phyloP scores from a whole-genome alignment of 2,329 filamentous ascomycete species.

The Pseudonectria buxi region DNA sequence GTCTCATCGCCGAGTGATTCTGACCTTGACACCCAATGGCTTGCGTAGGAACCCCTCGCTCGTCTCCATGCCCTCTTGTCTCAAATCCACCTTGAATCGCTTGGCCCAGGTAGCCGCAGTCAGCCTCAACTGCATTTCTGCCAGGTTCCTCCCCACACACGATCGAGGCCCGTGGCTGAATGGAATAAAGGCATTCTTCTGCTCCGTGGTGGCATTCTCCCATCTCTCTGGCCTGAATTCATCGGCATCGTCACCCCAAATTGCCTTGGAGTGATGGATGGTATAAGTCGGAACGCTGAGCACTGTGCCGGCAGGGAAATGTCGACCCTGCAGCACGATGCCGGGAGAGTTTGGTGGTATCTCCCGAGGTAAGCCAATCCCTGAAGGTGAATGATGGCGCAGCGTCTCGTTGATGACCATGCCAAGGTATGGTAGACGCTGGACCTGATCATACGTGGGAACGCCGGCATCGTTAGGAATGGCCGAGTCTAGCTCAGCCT shows the following conservation, averaged over 20 bases:
- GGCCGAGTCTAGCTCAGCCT: conserved; percentile 7
- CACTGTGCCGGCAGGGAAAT: conserved; percentile 9
- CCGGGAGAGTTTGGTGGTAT: no score
- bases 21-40: conserved; percentile 1
- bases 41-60: conserved; percentile 11
- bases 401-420: conserved; percentile 9
- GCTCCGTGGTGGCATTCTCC: conserved; percentile 3
- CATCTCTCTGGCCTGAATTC: conserved; percentile 9
- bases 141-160: conserved; percentile 10
- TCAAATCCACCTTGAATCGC: conserved; percentile 6
- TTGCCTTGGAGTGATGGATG: conserved; percentile 8
- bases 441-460: conserved; percentile 5
- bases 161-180: conserved; percentile 9
- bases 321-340: conserved; percentile 4
- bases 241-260: conserved; percentile 7
- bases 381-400: conserved; percentile 9
- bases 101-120: conserved; percentile 7
- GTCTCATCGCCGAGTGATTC: no score
- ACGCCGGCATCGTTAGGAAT: conserved; percentile 3
- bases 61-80: conserved; percentile 5
- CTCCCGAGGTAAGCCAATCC: conserved; percentile 6
- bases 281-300: conserved; percentile 8
- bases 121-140: conserved; percentile 9
- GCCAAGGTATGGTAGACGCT: conserved; percentile 7
- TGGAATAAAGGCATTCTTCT: conserved; percentile 9